These are phyloP conservation scores for Nannochloris sp. DNA, from an alignment of 139 green algal genomes.

Conservation along the genomic window DNA sequence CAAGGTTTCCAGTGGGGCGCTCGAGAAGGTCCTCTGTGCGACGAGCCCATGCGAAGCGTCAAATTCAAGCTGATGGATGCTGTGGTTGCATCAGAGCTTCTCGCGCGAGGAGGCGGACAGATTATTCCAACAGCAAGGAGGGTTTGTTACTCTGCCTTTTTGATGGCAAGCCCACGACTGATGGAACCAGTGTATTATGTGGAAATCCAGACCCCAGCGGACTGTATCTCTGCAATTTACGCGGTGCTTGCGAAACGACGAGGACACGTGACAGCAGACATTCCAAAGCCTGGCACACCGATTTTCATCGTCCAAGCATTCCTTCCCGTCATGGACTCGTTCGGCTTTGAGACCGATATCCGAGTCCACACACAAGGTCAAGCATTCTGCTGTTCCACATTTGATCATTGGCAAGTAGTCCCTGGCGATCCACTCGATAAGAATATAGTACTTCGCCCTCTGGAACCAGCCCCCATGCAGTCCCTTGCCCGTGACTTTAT, in stretches of 20 bases:
- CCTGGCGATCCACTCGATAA: slow-evolving; percentile 86
- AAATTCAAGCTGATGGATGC: slow-evolving; percentile 92
- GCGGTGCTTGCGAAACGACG: slow-evolving; percentile 89
- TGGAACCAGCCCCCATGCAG: slow-evolving; percentile 66
- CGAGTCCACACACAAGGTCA: slow-evolving; percentile 96
- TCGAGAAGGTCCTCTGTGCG: slow-evolving; percentile 91
- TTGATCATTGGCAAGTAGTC: slow-evolving; percentile 95
- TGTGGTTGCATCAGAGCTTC: slow-evolving; percentile 48
- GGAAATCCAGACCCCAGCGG: slow-evolving; percentile 55
- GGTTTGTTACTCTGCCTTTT: slow-evolving; percentile 88
- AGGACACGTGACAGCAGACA: slow-evolving; percentile 85
- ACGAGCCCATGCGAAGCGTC: slow-evolving; percentile 95
- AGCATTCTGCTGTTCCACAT: slow-evolving; percentile 88
- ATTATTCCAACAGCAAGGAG: slow-evolving; percentile 71
- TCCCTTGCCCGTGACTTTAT: slow-evolving; percentile 80
- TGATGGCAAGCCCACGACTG: slow-evolving; percentile 92
- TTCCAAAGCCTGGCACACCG: slow-evolving; percentile 74
- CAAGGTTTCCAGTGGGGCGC: slow-evolving; percentile 97
- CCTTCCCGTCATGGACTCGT: slow-evolving; percentile 91
- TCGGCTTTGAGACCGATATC: slow-evolving; percentile 98
- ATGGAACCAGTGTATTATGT: slow-evolving; percentile 92
- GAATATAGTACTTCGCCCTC: slow-evolving; percentile 77
- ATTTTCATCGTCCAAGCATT: slow-evolving; percentile 87
- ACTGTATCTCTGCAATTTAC: slow-evolving; percentile 96
- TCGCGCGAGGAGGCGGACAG: slow-evolving; percentile 85